Evolutionary conservation across 129 eudicot species (phyloP).

Genomic region (Kitagawia praeruptora): DNA sequence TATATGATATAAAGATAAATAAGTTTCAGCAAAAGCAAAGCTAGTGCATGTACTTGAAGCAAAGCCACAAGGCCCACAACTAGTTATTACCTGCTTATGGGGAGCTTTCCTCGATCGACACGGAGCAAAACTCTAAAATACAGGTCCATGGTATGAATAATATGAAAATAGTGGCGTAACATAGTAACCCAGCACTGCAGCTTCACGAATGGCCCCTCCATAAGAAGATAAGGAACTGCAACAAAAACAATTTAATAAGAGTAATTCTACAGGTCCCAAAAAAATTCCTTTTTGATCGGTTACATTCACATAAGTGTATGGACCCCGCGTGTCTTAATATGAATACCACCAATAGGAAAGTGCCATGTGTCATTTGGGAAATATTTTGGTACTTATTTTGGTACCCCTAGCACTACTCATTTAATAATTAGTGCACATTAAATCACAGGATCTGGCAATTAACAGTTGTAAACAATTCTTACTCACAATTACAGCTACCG

Average conservation of each 20-base stretch:
- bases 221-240: constrained; percentile 75
- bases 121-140: constrained; percentile 76
- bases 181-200: constrained; percentile 73
- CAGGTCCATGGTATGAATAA: constrained; percentile 96
- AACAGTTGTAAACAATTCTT: not conserved
- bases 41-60: not conserved
- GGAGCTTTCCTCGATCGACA: constrained; percentile 64
- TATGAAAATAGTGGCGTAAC: constrained; percentile 84
- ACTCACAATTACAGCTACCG: not conserved
- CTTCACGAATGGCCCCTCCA: constrained; percentile 93
- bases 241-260: not conserved
- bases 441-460: not conserved
- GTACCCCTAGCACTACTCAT: too few relatives aligned
- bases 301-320: too few relatives aligned
- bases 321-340: too few relatives aligned
- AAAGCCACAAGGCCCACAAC: not conserved
- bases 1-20: constrained; percentile 13
- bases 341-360: too few relatives aligned
- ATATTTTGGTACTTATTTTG: too few relatives aligned
- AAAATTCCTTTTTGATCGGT: too few relatives aligned
- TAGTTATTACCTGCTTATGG: constrained; percentile 44
- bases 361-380: too few relatives aligned
- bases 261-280: too few relatives aligned
- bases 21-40: constrained; percentile 1
- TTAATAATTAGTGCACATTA: not conserved